These are phyloP conservation scores for Mycena metata DNA, from an alignment of 768 basidiomycete species.

Conservation along the genomic window DNA sequence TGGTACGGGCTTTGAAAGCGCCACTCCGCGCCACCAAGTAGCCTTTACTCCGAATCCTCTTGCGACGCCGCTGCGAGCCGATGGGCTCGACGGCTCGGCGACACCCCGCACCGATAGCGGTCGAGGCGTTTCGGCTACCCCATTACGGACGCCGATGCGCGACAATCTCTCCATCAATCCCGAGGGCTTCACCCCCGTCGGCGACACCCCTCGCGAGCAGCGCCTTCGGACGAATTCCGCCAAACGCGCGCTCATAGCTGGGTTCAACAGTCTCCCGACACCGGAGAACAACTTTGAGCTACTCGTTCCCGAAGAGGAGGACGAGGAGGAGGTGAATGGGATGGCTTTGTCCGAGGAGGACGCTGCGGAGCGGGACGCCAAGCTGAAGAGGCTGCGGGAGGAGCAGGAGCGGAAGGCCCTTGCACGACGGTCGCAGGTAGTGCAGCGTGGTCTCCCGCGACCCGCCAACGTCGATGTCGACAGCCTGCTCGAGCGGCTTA, in stretches of 20 bases:
- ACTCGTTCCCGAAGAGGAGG: slow-evolving; percentile 90
- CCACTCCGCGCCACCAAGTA: slow-evolving; percentile 92
- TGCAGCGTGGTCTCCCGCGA: slow-evolving; percentile 87
- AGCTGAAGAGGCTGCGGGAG: slow-evolving; percentile 72
- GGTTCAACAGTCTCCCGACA: slow-evolving; percentile 87
- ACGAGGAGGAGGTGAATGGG: slow-evolving; percentile 65
- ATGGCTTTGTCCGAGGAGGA: slow-evolving; percentile 77
- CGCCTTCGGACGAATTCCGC: slow-evolving; percentile 71
- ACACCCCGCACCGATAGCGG: slow-evolving; percentile 62
- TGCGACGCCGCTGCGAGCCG: slow-evolving; percentile 80
- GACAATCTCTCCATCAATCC: slow-evolving; percentile 94
- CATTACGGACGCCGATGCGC: slow-evolving; percentile 93
- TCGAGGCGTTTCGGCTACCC: slow-evolving; percentile 72
- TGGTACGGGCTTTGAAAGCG: slow-evolving; percentile 94
- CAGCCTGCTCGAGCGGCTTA: slow-evolving; percentile 71
- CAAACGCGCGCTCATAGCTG: slow-evolving; percentile 83
- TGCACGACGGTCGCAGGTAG: slow-evolving; percentile 84
- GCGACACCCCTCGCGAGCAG: slow-evolving; percentile 84
- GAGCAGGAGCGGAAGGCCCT: slow-evolving; percentile 84
- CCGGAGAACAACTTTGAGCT: slow-evolving; percentile 99
- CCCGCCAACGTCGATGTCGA: slow-evolving; percentile 86
- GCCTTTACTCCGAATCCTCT: slow-evolving; percentile 97
- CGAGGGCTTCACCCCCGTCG: slow-evolving; percentile 66
- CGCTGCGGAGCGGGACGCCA: slow-evolving; percentile 91
- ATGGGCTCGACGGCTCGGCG: slow-evolving; percentile 59